A percentile compares a stretch with the other conserved stretches of the same genome.
Conservation (phyloP, 768 basidiomycete species). For the Ramaria sp. region DNA sequence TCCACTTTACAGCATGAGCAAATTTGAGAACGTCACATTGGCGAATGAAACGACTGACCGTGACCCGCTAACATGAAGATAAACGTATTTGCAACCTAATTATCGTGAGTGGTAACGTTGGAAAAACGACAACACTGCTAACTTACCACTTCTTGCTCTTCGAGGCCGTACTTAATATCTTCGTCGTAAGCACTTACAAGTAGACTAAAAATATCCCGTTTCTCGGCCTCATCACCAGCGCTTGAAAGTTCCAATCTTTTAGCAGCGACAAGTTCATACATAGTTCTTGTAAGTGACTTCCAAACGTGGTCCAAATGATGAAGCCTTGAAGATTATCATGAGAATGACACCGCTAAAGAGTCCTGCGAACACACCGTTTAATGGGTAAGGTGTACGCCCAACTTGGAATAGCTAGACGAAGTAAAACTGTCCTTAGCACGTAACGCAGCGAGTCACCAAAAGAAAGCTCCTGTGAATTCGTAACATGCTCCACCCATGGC, state of each 20-base stretch:
- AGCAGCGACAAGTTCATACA: not conserved
- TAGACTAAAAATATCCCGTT: constrained; percentile 9
- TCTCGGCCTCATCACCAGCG: not conserved
- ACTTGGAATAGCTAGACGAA: not conserved
- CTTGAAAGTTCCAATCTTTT: not conserved
- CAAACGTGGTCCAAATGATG: not conserved
- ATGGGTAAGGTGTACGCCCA: constrained; percentile 7
- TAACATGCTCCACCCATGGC: not conserved
- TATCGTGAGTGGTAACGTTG: not conserved
- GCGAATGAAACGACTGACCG: constrained; percentile 6
- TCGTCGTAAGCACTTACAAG: constrained; percentile 6
- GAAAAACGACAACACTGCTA: not conserved
- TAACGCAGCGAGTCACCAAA: not conserved
- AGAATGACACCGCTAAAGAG: not conserved
- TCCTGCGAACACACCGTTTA: not conserved
- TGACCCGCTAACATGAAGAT: constrained; percentile 13
- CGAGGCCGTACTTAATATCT: constrained; percentile 6
- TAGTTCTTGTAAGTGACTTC: not conserved
- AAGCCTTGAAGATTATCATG: not conserved
- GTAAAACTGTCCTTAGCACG: not conserved
- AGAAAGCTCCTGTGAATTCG: not conserved
- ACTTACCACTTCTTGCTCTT: constrained; percentile 13
- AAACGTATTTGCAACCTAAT: constrained; percentile 13
- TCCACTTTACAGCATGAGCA: not conserved
- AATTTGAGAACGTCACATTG: not conserved